These are phyloP conservation scores for Chaetomiaceae sp. DNA, from an alignment of 2,329 filamentous ascomycete genomes.

Conservation along the genomic window DNA sequence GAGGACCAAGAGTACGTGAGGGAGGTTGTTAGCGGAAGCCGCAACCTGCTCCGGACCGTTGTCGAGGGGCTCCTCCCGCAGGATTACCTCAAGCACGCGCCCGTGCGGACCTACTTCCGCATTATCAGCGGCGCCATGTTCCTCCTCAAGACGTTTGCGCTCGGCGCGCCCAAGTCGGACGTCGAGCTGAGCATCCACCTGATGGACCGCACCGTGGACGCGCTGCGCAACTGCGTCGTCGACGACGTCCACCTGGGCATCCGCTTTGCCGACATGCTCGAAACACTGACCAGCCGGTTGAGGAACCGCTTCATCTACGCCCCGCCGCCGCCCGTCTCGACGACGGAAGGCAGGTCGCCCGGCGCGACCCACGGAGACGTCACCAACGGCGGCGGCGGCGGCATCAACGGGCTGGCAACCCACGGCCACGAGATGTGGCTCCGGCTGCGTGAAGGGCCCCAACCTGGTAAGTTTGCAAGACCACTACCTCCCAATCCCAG, in stretches of 20 bases:
- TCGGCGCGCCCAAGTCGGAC: slow-evolving; percentile 73
- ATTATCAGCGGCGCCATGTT: slow-evolving; percentile 86
- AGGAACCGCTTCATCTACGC: slow-evolving; percentile 69
- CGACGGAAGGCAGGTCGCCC: slow-evolving; percentile 30
- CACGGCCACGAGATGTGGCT: slow-evolving; percentile 26
- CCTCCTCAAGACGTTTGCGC: slow-evolving; percentile 75
- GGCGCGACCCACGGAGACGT: slow-evolving; percentile 28
- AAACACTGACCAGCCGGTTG: slow-evolving; percentile 69
- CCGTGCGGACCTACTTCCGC: slow-evolving; percentile 78
- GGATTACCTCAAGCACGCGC: slow-evolving; percentile 75
- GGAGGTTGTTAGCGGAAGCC: slow-evolving; percentile 72
- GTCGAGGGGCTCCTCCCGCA: slow-evolving; percentile 70
- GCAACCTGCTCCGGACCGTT: slow-evolving; percentile 71
- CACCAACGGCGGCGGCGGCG: slow-evolving; percentile 17
- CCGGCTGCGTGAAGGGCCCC: slow-evolving; percentile 38
- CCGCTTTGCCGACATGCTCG: slow-evolving; percentile 76
- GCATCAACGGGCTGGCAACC: slow-evolving; percentile 14
- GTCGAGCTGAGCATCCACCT: slow-evolving; percentile 70
- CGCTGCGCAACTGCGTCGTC: slow-evolving; percentile 71
- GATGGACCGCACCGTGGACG: slow-evolving; percentile 69
- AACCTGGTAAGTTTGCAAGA: slow-evolving; percentile 37
- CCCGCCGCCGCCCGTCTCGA: slow-evolving; percentile 39
- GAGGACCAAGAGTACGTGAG: slow-evolving; percentile 69
- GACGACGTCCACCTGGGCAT: slow-evolving; percentile 84
- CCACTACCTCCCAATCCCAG: background rate